Conservation (phyloP, 768 basidiomycete genomes). For the Boletus tomentosulus region DNA sequence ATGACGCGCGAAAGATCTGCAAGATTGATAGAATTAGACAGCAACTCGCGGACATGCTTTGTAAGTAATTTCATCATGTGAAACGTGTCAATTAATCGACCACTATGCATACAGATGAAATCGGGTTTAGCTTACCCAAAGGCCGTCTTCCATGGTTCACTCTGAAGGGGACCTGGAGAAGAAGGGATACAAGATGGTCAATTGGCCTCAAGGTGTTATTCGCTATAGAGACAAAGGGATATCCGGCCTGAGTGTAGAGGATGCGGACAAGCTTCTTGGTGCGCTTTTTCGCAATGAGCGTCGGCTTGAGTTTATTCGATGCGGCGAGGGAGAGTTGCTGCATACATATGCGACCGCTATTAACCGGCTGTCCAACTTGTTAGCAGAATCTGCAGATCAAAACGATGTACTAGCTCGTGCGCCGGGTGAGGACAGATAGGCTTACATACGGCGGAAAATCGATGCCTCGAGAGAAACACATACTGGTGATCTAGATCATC, state of each 20-base stretch:
- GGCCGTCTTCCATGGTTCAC: slow-evolving; percentile 1
- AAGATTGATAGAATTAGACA: slow-evolving; percentile 4
- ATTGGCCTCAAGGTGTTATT: background rate
- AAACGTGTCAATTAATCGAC: background rate
- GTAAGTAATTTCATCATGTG: background rate
- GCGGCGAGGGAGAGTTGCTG: background rate
- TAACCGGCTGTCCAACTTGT: too few relatives aligned
- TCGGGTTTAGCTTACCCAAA: background rate
- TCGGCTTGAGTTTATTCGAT: background rate
- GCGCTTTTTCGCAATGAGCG: background rate
- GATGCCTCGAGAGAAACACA: too few relatives aligned
- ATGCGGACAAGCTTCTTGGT: background rate
- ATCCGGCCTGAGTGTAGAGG: too few relatives aligned
- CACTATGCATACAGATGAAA: background rate
- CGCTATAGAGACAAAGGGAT: too few relatives aligned
- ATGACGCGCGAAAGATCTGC: background rate
- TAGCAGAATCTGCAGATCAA: too few relatives aligned
- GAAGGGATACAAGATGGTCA: background rate
- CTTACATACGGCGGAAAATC: too few relatives aligned
- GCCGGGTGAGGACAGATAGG: too few relatives aligned
- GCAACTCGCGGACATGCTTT: slow-evolving; percentile 5
- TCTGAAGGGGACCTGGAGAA: background rate
- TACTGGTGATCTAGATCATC: too few relatives aligned
- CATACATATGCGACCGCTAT: background rate
- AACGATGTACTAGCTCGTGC: too few relatives aligned